Conservation (phyloP, 768 basidiomycete species). For the Coprinopsis strossmayeri region DNA sequence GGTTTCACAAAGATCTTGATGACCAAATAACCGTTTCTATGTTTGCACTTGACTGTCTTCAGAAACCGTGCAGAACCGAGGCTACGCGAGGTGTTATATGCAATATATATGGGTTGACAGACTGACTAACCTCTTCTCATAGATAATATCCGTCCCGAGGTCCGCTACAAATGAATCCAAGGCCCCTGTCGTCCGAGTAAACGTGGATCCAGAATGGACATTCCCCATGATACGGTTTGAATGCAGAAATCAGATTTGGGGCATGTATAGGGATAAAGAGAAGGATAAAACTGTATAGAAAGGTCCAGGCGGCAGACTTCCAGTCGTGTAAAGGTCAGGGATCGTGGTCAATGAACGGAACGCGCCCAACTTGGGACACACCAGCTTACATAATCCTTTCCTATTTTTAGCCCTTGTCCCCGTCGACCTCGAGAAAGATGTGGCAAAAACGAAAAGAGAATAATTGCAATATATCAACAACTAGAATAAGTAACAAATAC, state of each 20-base stretch:
- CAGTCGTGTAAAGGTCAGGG: too few species aligned
- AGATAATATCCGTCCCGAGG: constrained; percentile 78
- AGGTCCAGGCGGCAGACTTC: too few species aligned
- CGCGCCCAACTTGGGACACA: too few species aligned
- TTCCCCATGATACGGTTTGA: constrained; percentile 57
- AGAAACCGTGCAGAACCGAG: constrained; percentile 62
- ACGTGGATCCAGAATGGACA: constrained; percentile 59
- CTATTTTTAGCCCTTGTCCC: too few species aligned
- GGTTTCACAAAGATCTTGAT: constrained; percentile 96
- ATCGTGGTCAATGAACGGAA: too few species aligned
- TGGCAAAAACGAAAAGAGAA: neutral
- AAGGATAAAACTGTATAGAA: too few species aligned
- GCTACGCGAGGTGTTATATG: constrained; percentile 28
- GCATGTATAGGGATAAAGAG: neutral
- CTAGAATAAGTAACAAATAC: neutral
- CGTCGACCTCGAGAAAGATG: too few species aligned
- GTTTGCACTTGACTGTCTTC: constrained; percentile 86
- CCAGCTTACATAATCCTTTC: too few species aligned
- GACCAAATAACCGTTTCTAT: constrained; percentile 76
- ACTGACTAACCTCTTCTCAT: constrained; percentile 77
- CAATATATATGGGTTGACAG: neutral
- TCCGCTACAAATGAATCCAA: constrained; percentile 90
- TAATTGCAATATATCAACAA: neutral
- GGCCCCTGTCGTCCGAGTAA: constrained; percentile 71
- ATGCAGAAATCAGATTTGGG: neutral